Percentiles rank a stretch among this genome's conserved stretches.
phyloP scores from a whole-genome alignment of 1,139 yeast genomes.

The Hyphopichia khmerensis region DNA sequence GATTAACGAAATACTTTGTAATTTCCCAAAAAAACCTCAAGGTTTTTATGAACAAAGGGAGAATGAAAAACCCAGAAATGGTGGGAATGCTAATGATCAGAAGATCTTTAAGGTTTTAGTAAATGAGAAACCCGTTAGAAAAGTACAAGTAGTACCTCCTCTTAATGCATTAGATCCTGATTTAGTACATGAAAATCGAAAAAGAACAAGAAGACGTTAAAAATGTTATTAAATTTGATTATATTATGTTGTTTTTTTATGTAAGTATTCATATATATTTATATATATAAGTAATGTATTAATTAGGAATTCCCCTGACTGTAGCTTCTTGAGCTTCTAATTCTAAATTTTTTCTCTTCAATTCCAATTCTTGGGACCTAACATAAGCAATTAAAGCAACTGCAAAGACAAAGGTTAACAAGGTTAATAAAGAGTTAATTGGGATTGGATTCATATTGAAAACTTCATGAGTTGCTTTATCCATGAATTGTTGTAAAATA shows the following conservation, averaged over 20 bases:
- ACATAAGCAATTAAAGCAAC: conserved; percentile 50
- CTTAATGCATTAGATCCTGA: conserved; percentile 34
- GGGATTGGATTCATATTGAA: conserved; percentile 80
- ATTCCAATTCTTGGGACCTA: conserved; percentile 47
- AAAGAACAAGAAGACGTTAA: conserved; percentile 7
- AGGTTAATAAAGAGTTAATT: conserved; percentile 56
- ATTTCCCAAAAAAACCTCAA: conserved; percentile 10
- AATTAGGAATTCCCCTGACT: conserved; percentile 47
- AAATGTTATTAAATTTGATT: neutral
- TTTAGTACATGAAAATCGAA: conserved; percentile 18
- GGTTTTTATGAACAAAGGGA: neutral
- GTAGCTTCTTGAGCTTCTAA: conserved; percentile 63
- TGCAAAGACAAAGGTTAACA: conserved; percentile 56
- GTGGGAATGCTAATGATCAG: neutral
- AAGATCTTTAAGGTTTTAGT: neutral
- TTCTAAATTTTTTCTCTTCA: conserved; percentile 55
- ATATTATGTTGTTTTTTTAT: too few relatives aligned
- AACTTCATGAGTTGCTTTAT: conserved; percentile 62
- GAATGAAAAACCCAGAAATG: neutral
- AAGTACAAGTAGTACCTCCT: conserved; percentile 17
- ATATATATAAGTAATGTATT: too few relatives aligned
- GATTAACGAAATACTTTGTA: conserved; percentile 10
- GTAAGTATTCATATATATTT: too few relatives aligned
- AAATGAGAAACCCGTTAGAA: neutral
- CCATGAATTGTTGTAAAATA: conserved; percentile 68